These are phyloP conservation scores for Hevea brasiliensis DNA, from an alignment of 345 rosid genomes.

Conservation along the genomic window DNA sequence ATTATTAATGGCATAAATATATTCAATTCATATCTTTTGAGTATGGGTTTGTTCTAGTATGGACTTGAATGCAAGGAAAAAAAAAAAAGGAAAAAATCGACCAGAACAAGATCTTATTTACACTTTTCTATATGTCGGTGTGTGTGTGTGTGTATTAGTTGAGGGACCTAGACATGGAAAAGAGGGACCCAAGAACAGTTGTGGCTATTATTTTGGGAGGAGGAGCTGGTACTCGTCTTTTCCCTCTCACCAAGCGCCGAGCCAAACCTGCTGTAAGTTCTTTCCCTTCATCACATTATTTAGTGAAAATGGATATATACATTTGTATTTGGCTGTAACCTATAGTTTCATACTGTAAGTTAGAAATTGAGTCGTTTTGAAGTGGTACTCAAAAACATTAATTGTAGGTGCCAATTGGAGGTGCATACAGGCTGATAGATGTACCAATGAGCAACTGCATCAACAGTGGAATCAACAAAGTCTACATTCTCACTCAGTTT, in stretches of 20 bases:
- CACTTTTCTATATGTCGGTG: too few species aligned
- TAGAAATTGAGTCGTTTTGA: too few species aligned
- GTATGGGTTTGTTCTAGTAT: too few species aligned
- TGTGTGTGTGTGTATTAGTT: conserved; percentile 43
- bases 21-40: neutral
- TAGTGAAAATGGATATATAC: too few species aligned
- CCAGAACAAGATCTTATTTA: too few species aligned
- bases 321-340: too few species aligned
- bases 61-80: neutral
- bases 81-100: too few species aligned
- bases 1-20: too few species aligned
- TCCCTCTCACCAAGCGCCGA: conserved; percentile 91
- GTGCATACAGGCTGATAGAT: conserved; percentile 91
- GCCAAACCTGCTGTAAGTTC: conserved; percentile 87
- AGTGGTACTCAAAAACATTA: too few species aligned
- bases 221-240: conserved; percentile 97
- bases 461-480: conserved; percentile 87
- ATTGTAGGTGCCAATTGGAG: conserved; percentile 79
- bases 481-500: conserved; percentile 90
- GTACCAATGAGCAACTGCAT: conserved; percentile 99
- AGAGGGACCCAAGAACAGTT: conserved; percentile 65
- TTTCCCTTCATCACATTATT: too few species aligned
- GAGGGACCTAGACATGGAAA: conserved; percentile 68
- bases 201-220: conserved; percentile 88
- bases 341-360: too few species aligned